phyloP scores from a whole-genome alignment of 2,329 filamentous ascomycete genomes.

The Allantophomopsis cytisporea region DNA sequence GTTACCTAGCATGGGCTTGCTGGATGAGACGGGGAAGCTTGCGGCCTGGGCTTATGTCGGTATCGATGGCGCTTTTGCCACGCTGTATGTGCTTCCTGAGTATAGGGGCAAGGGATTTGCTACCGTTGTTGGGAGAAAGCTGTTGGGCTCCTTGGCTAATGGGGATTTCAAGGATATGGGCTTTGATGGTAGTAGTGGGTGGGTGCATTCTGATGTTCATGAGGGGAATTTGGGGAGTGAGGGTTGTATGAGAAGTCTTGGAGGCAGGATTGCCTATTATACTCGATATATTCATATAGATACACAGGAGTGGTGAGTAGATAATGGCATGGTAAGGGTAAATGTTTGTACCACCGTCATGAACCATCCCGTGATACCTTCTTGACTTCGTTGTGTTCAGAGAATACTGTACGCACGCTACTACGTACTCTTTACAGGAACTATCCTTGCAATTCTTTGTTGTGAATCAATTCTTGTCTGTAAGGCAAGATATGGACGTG shows the following conservation, averaged over 20 bases:
- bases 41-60: conserved; percentile 16
- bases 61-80: conserved; percentile 15
- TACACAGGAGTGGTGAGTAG: not conserved
- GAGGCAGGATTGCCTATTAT: conserved; percentile 5
- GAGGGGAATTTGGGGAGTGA: conserved; percentile 15
- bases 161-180: conserved; percentile 14
- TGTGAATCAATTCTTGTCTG: too few relatives aligned
- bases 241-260: conserved; percentile 14
- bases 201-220: conserved; percentile 16
- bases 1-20: conserved; percentile 12
- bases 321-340: too few relatives aligned
- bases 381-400: too few relatives aligned
- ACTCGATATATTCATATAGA: conserved; percentile 15
- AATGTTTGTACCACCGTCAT: too few relatives aligned
- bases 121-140: conserved; percentile 9
- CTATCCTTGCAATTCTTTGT: too few relatives aligned
- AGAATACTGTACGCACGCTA: too few relatives aligned
- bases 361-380: too few relatives aligned
- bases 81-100: conserved; percentile 14
- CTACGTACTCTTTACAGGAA: too few relatives aligned
- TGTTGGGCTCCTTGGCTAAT: conserved; percentile 7
- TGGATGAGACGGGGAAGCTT: conserved; percentile 6
- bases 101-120: conserved; percentile 14
- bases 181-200: conserved; percentile 13
- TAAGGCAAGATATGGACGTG: too few relatives aligned